Evolutionary conservation across 2,329 filamentous ascomycete species (phyloP), one percentile per base, ranked within the genome.

Genomic region (Penicillium sp.): DNA sequence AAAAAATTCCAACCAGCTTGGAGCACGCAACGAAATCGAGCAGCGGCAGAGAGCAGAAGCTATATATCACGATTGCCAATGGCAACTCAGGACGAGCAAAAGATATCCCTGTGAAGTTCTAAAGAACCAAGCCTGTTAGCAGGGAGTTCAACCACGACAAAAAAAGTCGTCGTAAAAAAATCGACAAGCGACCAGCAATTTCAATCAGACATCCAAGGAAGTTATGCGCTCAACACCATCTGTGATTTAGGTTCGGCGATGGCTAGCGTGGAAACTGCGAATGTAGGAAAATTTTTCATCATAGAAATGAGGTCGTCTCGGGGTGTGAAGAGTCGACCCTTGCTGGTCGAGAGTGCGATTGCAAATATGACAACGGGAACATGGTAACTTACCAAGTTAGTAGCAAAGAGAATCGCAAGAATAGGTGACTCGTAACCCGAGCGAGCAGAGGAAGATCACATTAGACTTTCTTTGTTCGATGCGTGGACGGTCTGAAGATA

Each of bases 261-360:
- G 72, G 64, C 74, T 76, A 74, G 73, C 73, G 74, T 76, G 74
- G 72, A 76, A 76, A 75, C 74, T 76, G 74, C 76, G 76, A 78
- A 78, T 78, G 75, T 78, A 75, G 75, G 74, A 77, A 72, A 69
- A 63, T 40, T 75, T 78, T 78, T 78, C 76, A 78, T 78, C 76
- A 77, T 78, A 70, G 65, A 65, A 74, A 65, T 62, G 62, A 10
- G 62, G 63, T 28, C 30, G 26, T 60, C 53, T 68, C 68, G 3
- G 4, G 6, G 19, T 22, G 2, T 22, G 2, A 7, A 13, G 35
- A 19, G 26, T 45, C 53, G n/a, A 22, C 65, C 56, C 53, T 68
- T 66, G 70, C 64, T 68, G 66, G 61, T 62, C 49, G 59, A 51
- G 55, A 51, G 55, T 44, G 35, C 54, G 56, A 51, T 53, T 53